Percentiles rank a stretch among this genome's conserved stretches.
phyloP scores from a whole-genome alignment of 78 protist species.

The Anaeramoeba flamelloides region DNA sequence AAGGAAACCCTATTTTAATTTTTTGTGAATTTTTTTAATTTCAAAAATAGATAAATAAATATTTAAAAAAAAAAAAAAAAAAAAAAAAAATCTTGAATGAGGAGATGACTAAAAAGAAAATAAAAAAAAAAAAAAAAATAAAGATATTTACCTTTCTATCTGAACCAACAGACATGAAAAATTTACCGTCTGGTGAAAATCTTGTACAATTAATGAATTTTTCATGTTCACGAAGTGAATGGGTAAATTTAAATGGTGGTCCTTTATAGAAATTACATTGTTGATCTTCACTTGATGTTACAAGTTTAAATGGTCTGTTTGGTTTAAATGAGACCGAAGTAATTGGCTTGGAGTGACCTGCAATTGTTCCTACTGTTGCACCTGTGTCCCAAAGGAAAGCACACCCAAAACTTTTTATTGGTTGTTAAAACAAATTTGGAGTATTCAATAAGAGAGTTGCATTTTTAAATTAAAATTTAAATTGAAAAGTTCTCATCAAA shows the following conservation, averaged over 20 bases:
- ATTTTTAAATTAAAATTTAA: too few relatives aligned
- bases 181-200: slow-evolving; percentile 54
- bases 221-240: neutral
- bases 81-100: too few relatives aligned
- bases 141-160: slow-evolving; percentile 23
- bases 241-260: slow-evolving; percentile 74
- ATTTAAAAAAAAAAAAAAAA: too few relatives aligned
- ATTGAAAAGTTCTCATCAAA: too few relatives aligned
- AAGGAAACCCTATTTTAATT: neutral
- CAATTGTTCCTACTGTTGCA: slow-evolving; percentile 58
- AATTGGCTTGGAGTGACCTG: slow-evolving; percentile 62
- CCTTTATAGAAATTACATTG: slow-evolving; percentile 28
- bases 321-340: slow-evolving; percentile 45
- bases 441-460: too few relatives aligned
- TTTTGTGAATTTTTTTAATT: neutral
- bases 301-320: slow-evolving; percentile 67
- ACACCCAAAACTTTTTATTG: slow-evolving; percentile 10
- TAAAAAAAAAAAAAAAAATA: neutral
- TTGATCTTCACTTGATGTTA: slow-evolving; percentile 54
- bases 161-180: slow-evolving; percentile 28
- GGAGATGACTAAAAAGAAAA: too few relatives aligned
- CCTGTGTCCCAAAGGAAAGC: slow-evolving; percentile 64
- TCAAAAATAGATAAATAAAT: too few relatives aligned
- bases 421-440: too few relatives aligned
- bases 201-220: slow-evolving; percentile 58